phyloP scores from a whole-genome alignment of 257 asterid species.

The Gardenia jasminoides region DNA sequence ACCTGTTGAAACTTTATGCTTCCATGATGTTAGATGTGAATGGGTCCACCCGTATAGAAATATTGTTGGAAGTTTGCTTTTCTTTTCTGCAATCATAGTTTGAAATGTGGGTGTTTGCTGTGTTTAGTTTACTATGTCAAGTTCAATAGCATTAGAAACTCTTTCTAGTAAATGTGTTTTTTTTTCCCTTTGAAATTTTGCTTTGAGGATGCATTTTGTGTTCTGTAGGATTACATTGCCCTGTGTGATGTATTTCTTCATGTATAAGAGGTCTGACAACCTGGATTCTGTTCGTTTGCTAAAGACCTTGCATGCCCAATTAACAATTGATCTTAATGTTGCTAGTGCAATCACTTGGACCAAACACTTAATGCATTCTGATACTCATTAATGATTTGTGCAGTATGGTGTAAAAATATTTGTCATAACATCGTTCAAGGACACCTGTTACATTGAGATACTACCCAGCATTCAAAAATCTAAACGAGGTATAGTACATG shows the following conservation, averaged over 20 bases:
- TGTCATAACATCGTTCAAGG: conserved; percentile 92
- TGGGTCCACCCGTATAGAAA: not conserved
- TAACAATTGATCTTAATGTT: conserved; percentile 4
- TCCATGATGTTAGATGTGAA: not conserved
- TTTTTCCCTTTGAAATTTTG: not conserved
- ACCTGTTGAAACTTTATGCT: not conserved
- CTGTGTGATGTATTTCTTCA: not conserved
- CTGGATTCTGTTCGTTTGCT: not conserved
- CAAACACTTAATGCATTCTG: conserved; percentile 18
- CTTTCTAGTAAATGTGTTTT: not conserved
- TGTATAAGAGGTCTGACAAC: not conserved
- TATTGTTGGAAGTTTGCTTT: not conserved
- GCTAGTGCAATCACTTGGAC: not conserved
- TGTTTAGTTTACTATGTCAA: not conserved
- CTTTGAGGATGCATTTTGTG: not conserved
- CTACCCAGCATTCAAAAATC: conserved; percentile 81
- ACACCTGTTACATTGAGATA: conserved; percentile 95
- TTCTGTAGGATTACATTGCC: not conserved
- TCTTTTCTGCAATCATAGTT: not conserved
- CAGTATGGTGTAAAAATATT: conserved; percentile 93
- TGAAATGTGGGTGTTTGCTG: not conserved
- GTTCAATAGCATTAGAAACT: not conserved
- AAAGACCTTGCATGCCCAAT: not conserved
- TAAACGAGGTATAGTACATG: conserved; percentile 63
- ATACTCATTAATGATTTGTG: conserved; percentile 34